Conservation (phyloP, 2,329 filamentous ascomycete species). For the Dactylellina leptospora region DNA sequence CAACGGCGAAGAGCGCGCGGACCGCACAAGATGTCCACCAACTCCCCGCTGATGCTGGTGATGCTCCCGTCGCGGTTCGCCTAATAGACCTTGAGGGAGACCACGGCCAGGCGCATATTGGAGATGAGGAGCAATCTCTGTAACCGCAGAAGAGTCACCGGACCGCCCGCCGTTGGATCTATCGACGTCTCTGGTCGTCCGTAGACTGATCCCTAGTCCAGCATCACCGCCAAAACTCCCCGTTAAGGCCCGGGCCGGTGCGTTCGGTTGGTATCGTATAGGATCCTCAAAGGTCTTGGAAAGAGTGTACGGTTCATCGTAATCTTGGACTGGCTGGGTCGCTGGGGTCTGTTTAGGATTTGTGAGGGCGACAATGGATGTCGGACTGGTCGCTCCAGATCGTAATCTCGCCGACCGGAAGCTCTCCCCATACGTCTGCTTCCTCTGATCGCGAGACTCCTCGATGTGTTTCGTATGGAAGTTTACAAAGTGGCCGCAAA, state of each 20-base stretch:
- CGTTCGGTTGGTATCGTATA: slow-evolving; percentile 44
- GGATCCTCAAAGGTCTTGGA: slow-evolving; percentile 51
- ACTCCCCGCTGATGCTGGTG: slow-evolving; percentile 2
- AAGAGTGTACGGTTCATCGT: slow-evolving; percentile 38
- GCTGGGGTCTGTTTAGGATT: slow-evolving; percentile 37
- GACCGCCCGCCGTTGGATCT: slow-evolving; percentile 26
- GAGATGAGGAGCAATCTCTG: slow-evolving; percentile 45
- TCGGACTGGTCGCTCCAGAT: slow-evolving; percentile 43
- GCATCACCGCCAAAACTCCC: slow-evolving; percentile 38
- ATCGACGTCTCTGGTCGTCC: slow-evolving; percentile 20
- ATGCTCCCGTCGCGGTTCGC: slow-evolving; percentile 35
- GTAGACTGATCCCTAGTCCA: slow-evolving; percentile 28
- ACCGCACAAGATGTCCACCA: slow-evolving; percentile 18
- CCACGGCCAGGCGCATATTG: slow-evolving; percentile 16
- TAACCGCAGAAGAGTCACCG: slow-evolving; percentile 40
- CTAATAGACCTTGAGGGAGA: slow-evolving; percentile 11
- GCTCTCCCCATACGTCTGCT: slow-evolving; percentile 27
- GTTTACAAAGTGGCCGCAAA: slow-evolving; percentile 51
- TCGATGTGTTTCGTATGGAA: slow-evolving; percentile 46
- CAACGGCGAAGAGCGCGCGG: slow-evolving; percentile 35
- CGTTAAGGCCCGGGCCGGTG: slow-evolving; percentile 9
- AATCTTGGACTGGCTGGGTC: slow-evolving; percentile 36
- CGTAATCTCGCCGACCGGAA: slow-evolving; percentile 41
- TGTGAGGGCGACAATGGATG: slow-evolving; percentile 31
- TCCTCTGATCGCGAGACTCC: slow-evolving; percentile 25